Percentiles rank a stretch among this genome's conserved stretches.
Conservation (phyloP, 1,139 yeast genomes). For the Tardiomyces digboiensis region DNA sequence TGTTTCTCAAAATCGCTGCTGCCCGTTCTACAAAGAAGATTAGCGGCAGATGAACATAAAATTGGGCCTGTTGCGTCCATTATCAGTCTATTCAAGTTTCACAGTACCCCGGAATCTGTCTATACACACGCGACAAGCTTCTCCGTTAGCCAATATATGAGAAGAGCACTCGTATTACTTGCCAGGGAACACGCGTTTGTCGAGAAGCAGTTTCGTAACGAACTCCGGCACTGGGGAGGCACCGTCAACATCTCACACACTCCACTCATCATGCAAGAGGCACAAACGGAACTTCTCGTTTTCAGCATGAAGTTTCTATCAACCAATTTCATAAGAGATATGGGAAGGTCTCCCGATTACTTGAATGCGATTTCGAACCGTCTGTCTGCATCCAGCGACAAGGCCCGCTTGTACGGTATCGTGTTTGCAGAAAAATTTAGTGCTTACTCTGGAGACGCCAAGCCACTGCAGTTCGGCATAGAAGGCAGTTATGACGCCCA, state of each 20-base stretch:
- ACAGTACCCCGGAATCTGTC: background rate
- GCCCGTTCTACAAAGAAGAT: constrained; percentile 2
- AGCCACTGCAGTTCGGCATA: constrained; percentile 11
- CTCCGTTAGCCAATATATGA: background rate
- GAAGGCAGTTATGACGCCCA: constrained; percentile 5
- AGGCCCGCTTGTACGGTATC: constrained; percentile 12
- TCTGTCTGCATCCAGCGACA: constrained; percentile 8
- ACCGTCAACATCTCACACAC: constrained; percentile 1
- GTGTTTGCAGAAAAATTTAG: constrained; percentile 14
- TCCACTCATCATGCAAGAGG: constrained; percentile 8
- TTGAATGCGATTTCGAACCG: constrained; percentile 11
- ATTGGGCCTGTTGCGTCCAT: background rate
- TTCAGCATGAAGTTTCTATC: constrained; percentile 7
- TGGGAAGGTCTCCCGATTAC: constrained; percentile 7
- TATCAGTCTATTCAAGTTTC: background rate
- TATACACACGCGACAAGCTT: background rate
- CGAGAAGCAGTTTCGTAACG: background rate
- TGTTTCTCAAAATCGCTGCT: constrained; percentile 5
- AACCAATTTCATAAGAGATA: constrained; percentile 2
- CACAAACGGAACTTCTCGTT: constrained; percentile 12
- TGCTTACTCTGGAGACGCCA: constrained; percentile 9
- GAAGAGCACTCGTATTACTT: constrained; percentile 9
- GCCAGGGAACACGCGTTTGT: constrained; percentile 5
- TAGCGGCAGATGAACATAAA: background rate
- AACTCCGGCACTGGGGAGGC: constrained; percentile 10